Base-by-base conservation (phyloP, 2,329 filamentous ascomycete species). In the Westerdykella sp. region DNA sequence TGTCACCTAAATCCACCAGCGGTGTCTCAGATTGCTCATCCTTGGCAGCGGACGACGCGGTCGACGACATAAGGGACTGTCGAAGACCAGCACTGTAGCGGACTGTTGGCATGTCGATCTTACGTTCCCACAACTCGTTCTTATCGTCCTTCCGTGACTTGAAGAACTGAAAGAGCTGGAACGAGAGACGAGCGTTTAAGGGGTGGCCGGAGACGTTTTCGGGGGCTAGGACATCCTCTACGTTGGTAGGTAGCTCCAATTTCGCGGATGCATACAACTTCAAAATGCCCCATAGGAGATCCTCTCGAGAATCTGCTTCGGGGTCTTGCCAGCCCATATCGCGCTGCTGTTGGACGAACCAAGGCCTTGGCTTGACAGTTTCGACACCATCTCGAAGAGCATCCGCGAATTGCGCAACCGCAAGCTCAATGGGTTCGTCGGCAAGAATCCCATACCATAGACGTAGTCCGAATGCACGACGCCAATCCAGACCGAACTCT, bases 401-500 rank as follows among this genome's bases (percentile, higher is more conserved):
- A 42, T 82, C 73, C 47, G 81, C 74, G 66, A 89, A 98, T 22
- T 78, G 77, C 35, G 74, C 68, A 4, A 98, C 83, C 2, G 90
- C 90, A 37, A 75, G 72, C 39, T 83, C 79, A 35, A 96, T 75
- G 30, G 81, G 77, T 36, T 89, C 84, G 32, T 81, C 75, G 28
- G 78, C 73, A 2, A 79, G 75, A 34, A 82, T 85, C 36, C 83
- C 83, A 64, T 95, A 98, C 86, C 89, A 97, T 1, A 98, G 74
- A 35, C 90, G 82, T 39, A 98, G 75, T 10, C 87, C 91, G 65
- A 98, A 95, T 0, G 90, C 84, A 60, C 95, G 90, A 64, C 87
- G 83, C 93, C 93, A 98, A 63, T 94, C 86, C 30, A 98, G 74
- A 4, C 81, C 81, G 62, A 96, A 98, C 37, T 83, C 83, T 56